A percentile compares a stretch with the other conserved stretches of the same genome.
These are phyloP conservation scores for Tolypocladium capitatum DNA, from an alignment of 2,329 filamentous ascomycete genomes.

Conservation along the genomic window DNA sequence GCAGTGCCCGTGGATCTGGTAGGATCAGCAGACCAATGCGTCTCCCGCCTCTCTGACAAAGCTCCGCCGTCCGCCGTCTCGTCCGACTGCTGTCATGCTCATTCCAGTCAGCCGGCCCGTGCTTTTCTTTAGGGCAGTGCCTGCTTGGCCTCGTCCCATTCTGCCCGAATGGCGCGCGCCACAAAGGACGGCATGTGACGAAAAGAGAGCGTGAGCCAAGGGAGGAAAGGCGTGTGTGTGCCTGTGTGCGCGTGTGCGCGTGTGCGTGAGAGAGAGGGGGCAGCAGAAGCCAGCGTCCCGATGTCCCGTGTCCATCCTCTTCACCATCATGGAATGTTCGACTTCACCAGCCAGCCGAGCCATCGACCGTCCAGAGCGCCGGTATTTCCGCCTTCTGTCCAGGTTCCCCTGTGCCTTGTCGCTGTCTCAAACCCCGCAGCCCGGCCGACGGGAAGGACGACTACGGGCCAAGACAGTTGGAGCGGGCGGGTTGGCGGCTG, in stretches of 20 bases:
- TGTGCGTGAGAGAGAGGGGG: not conserved
- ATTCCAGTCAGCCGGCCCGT: not conserved
- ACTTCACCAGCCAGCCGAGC: not conserved
- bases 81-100: not conserved
- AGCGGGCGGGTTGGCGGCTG: not conserved
- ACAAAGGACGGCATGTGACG: not conserved
- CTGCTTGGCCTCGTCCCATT: not conserved
- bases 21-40: slow-evolving; percentile 1
- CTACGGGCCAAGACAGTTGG: not conserved
- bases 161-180: not conserved
- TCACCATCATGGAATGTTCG: not conserved
- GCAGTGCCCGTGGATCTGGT: not conserved
- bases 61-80: not conserved
- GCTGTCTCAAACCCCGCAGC: not conserved
- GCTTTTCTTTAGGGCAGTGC: not conserved
- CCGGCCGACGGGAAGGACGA: not conserved
- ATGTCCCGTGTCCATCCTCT: not conserved
- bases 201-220: not conserved
- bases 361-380: not conserved
- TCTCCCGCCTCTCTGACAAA: too few species aligned
- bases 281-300: not conserved
- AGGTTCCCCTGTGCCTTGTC: not conserved
- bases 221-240: not conserved
- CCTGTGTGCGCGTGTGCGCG: not conserved
- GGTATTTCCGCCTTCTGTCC: not conserved